Conservation (phyloP, 1,284 basidiomycete genomes). For the Heterobasidion annosum region DNA sequence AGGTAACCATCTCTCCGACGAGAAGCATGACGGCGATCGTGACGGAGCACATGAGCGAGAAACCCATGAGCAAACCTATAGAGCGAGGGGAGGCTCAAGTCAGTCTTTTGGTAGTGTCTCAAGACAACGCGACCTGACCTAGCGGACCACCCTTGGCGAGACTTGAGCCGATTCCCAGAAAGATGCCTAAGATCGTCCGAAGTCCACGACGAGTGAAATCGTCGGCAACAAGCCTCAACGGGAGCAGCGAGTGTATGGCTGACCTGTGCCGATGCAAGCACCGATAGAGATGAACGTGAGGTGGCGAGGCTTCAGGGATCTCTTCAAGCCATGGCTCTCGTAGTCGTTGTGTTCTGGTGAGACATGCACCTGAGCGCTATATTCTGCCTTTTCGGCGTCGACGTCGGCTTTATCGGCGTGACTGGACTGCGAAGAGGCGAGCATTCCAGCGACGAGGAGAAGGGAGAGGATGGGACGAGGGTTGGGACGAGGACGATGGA, state of each 20-base stretch:
- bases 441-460: too few species aligned
- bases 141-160: not conserved
- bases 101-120: not conserved
- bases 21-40: conserved; percentile 15
- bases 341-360: not conserved
- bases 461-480: too few species aligned
- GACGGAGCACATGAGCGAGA: not conserved
- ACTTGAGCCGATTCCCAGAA: not conserved
- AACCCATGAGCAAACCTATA: not conserved
- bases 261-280: not conserved
- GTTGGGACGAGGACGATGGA: too few species aligned
- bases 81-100: too few species aligned
- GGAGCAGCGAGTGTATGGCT: not conserved
- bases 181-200: not conserved
- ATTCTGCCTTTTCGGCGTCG: not conserved
- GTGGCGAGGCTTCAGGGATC: not conserved
- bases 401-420: not conserved
- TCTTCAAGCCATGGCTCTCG: not conserved
- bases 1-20: conserved; percentile 28
- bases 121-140: not conserved
- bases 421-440: not conserved
- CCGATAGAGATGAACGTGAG: not conserved
- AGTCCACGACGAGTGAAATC: not conserved
- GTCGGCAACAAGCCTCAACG: not conserved
- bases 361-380: not conserved